Evolutionary conservation across 1,284 basidiomycete species (phyloP).

Genomic region (Puccinia coronata): DNA sequence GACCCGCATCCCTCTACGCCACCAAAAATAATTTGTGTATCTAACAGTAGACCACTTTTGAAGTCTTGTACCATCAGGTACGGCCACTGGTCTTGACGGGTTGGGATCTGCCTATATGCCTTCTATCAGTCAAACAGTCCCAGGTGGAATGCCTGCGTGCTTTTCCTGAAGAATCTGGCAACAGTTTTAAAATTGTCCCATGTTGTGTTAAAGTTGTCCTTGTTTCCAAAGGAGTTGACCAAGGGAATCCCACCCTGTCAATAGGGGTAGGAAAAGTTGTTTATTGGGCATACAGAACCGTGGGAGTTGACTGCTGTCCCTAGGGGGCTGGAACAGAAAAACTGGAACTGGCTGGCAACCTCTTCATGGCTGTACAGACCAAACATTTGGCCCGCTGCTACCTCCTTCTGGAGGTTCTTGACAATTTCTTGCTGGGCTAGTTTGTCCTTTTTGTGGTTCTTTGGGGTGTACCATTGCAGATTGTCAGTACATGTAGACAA

Average conservation of each 20-base stretch:
- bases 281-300: constrained; percentile 10
- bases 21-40: not conserved
- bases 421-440: too few relatives aligned
- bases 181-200: constrained; percentile 19
- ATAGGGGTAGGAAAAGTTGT: not conserved
- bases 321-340: not conserved
- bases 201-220: not conserved
- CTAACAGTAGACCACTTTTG: too few relatives aligned
- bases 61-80: not conserved
- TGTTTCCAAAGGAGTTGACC: constrained; percentile 10
- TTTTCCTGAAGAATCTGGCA: not conserved
- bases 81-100: not conserved
- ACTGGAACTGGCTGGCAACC: not conserved
- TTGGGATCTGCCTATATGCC: not conserved
- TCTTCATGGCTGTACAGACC: not conserved
- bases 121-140: constrained; percentile 2
- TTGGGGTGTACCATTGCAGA: not conserved
- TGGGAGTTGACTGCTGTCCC: not conserved
- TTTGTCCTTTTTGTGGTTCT: not conserved
- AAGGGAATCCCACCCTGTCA: not conserved
- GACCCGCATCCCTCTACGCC: not conserved
- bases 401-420: too few relatives aligned
- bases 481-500: too few relatives aligned
- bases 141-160: not conserved
- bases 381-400: not conserved